Conservation (phyloP, 2,329 filamentous ascomycete species). For the Cordyceps fumosorosea region DNA sequence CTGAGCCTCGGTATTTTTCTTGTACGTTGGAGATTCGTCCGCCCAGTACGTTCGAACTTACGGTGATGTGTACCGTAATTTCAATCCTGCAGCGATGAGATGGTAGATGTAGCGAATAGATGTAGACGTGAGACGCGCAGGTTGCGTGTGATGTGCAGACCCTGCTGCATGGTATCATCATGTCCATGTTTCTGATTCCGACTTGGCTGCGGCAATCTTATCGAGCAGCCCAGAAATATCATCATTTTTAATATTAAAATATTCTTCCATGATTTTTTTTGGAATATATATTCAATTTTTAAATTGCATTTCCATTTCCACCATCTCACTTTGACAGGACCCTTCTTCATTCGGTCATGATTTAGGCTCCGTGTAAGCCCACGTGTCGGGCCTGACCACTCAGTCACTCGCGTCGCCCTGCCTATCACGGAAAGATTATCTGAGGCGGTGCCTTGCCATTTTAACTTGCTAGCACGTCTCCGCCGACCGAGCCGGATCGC, state of each 20-base stretch:
- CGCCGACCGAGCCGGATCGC: not conserved
- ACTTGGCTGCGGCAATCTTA: not conserved
- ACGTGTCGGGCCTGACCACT: not conserved
- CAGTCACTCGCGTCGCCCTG: not conserved
- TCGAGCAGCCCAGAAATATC: not conserved
- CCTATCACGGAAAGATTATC: not conserved
- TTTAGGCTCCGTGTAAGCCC: slow-evolving; percentile 1
- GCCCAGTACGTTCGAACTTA: too few species aligned
- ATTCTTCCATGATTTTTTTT: not conserved
- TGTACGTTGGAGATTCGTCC: too few species aligned
- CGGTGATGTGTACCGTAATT: not conserved
- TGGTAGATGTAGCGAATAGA: not conserved
- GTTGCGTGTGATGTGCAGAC: not conserved
- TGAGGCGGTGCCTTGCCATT: not conserved
- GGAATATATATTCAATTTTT: not conserved
- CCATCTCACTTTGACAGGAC: not conserved
- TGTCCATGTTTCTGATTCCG: not conserved
- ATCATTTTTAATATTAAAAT: not conserved
- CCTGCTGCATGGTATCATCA: not conserved
- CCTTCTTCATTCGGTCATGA: not conserved
- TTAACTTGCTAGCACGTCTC: not conserved
- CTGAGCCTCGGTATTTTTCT: too few species aligned
- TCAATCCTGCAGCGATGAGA: not conserved
- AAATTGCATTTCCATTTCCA: not conserved
- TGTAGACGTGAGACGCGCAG: not conserved